Conservation (phyloP, 1,284 basidiomycete genomes). For the Heliocybe sulcata region DNA sequence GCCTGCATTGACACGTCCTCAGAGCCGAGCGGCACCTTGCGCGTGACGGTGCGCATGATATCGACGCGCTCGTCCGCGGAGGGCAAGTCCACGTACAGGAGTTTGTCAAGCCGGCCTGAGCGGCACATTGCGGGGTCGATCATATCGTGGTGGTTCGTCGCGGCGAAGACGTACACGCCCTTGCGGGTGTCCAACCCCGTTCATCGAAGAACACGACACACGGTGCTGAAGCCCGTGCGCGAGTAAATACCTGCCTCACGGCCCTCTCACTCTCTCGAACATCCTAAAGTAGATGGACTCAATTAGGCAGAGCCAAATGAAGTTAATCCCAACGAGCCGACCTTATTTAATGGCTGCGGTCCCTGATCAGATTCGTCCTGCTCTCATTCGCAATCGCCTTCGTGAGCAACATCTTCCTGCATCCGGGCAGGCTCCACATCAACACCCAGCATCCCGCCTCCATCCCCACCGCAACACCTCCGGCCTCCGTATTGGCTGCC, state of each 20-base stretch:
- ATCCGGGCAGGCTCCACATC: conserved; percentile 98
- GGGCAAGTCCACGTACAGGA: conserved; percentile 94
- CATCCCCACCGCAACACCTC: conserved; percentile 91
- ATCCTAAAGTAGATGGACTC: conserved; percentile 54
- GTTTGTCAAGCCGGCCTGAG: conserved; percentile 92
- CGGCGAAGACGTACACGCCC: conserved; percentile 92
- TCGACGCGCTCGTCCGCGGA: conserved; percentile 73
- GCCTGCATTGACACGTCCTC: conserved; percentile 89
- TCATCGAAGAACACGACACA: too few relatives aligned
- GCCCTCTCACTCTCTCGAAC: conserved; percentile 97
- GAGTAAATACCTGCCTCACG: conserved; percentile 88
- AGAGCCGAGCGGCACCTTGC: conserved; percentile 77
- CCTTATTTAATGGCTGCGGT: conserved; percentile 94
- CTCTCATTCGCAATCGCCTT: conserved; percentile 97
- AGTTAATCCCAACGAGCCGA: conserved; percentile 21
- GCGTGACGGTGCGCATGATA: conserved; percentile 75
- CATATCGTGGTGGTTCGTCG: conserved; percentile 98
- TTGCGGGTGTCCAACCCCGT: too few relatives aligned
- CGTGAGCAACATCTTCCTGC: conserved; percentile 92
- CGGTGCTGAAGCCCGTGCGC: conserved; percentile 82
- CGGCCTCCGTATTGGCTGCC: conserved; percentile 88
- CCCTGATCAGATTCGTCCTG: conserved; percentile 94
- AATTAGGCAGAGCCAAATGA: neutral
- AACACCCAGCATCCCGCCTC: conserved; percentile 86
- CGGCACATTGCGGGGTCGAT: conserved; percentile 98